Evolutionary conservation across 2,329 filamentous ascomycete species (phyloP), one percentile per base, ranked within the genome.

Genomic region (Trematosphaeria pertusa): DNA sequence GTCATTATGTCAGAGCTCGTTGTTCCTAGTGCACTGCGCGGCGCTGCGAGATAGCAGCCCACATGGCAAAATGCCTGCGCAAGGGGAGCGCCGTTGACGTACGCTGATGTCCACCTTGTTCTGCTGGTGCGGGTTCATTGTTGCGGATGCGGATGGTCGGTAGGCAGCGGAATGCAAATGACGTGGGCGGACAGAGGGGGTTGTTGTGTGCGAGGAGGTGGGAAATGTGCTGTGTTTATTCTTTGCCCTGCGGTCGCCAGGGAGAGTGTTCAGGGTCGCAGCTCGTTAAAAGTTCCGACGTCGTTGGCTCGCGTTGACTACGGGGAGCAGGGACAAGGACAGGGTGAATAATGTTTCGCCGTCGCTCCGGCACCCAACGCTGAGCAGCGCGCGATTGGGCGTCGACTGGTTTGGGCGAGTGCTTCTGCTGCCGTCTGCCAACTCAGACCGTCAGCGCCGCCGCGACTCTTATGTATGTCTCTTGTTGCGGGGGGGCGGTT

Each of bases 21-120:
- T 21, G 22, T 24, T 32, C 31, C 32, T 28, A 19, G 17, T 7
- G 24, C 8, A 28, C 39, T 40, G 19, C 42, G 46, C 50, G 43
- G 39, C 30, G 44, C 21, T 37, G 33, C 21, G 30, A 20, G 35
- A 26, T 26, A 37, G 45, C 15, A 39, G 51, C 48, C 37, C 20
- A 7, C 37, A 52, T 48, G 24, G 52, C 52, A 51, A 42, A 19
- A 11, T 32, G 28, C 20, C n/a, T n/a, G 38, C 40, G 44, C 32
- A 57, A 52, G 47, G 59, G 50, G 54, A 52, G 47, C 32, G 19
- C 21, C 24, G 44, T 58, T 59, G 54, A 83, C 89, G 79, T 79
- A 97, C 94, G 81, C 84, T 92, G 77, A 97, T 83, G 77, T 99
- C 94, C 67, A 97, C 83, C 82, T 99, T 97, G 83, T 97, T 97